Evolutionary conservation across 1,139 yeast species (phyloP).

Genomic region (Debaryomyces fabryi): DNA sequence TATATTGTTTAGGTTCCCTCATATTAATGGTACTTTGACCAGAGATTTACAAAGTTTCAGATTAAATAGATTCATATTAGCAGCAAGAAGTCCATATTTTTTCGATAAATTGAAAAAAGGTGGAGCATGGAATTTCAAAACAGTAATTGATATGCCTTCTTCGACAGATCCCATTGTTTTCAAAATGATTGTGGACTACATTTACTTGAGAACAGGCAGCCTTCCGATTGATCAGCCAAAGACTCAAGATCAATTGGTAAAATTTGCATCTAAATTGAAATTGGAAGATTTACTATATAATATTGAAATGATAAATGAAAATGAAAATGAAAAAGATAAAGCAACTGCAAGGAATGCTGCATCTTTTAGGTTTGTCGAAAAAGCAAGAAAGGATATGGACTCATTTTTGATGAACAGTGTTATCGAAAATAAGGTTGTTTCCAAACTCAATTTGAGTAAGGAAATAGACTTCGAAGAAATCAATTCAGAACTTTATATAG

Average conservation of each 20-base stretch:
- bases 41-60: constrained; percentile 22
- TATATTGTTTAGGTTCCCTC: constrained; percentile 32
- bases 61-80: constrained; percentile 44
- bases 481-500: constrained; percentile 21
- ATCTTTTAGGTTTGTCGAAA: constrained; percentile 47
- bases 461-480: constrained; percentile 39
- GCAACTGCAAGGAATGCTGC: constrained; percentile 48
- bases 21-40: constrained; percentile 18
- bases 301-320: constrained; percentile 22
- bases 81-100: constrained; percentile 40
- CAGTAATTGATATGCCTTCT: constrained; percentile 27
- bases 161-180: constrained; percentile 30
- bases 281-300: constrained; percentile 40
- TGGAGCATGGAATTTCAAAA: constrained; percentile 29
- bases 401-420: constrained; percentile 42
- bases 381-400: constrained; percentile 49
- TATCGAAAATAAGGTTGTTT: constrained; percentile 25
- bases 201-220: constrained; percentile 49
- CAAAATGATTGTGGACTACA: constrained; percentile 47
- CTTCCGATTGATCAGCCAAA: constrained; percentile 27
- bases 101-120: constrained; percentile 21
- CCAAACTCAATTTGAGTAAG: constrained; percentile 16
- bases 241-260: constrained; percentile 30
- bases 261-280: constrained; percentile 36
- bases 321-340: constrained; percentile 26